Conservation (phyloP, 106 monocot genomes). For the Apostasia ramifera region DNA sequence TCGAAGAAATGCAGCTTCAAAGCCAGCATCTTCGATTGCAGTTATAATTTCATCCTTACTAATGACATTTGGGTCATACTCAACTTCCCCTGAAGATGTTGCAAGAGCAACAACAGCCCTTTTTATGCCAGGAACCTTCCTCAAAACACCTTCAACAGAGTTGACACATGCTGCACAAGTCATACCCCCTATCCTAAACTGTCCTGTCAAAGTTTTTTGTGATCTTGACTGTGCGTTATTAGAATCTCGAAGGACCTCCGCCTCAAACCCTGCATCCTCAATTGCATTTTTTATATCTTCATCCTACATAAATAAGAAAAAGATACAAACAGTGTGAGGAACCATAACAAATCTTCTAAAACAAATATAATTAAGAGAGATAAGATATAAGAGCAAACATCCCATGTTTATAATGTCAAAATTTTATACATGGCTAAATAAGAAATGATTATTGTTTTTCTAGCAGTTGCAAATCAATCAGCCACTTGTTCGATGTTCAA, state of each 20-base stretch:
- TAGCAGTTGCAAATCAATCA: too few relatives aligned
- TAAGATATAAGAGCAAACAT: too few relatives aligned
- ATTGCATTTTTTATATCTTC: conserved; percentile 83
- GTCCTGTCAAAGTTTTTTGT: conserved; percentile 51
- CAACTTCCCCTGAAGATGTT: conserved; percentile 85
- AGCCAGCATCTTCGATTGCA: conserved; percentile 98
- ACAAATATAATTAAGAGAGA: too few relatives aligned
- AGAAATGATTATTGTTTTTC: too few relatives aligned
- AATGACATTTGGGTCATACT: conserved; percentile 66
- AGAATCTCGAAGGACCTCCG: conserved; percentile 65
- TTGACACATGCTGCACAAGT: conserved; percentile 96
- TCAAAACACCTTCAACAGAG: conserved; percentile 86
- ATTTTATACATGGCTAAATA: too few relatives aligned
- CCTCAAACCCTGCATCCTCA: conserved; percentile 97
- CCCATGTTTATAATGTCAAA: too few relatives aligned
- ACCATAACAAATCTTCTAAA: too few relatives aligned
- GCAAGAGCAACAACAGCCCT: conserved; percentile 84
- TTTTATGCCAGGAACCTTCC: conserved; percentile 83
- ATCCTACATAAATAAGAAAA: conserved; percentile 32
- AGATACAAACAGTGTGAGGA: neutral
- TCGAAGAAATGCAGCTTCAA: conserved; percentile 78
- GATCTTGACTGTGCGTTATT: conserved; percentile 24
- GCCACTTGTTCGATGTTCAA: too few relatives aligned
- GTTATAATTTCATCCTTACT: conserved; percentile 80
- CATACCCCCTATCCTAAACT: conserved; percentile 95